A percentile compares a stretch with the other conserved stretches of the same genome.
These are phyloP conservation scores for Daldinia eschscholtzii DNA, from an alignment of 2,329 filamentous ascomycete species.

Conservation along the genomic window DNA sequence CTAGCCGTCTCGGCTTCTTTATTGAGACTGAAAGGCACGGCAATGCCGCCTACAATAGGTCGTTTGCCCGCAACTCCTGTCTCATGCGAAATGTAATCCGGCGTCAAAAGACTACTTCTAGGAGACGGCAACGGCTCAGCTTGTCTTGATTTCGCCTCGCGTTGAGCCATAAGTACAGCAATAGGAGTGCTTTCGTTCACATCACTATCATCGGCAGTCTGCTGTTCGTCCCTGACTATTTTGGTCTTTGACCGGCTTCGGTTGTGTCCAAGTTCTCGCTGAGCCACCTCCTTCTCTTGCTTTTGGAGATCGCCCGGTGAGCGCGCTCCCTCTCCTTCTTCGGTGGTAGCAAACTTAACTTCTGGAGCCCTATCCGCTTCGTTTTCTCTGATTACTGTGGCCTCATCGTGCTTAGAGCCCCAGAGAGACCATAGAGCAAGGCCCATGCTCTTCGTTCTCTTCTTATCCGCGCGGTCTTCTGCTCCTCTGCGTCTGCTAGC, in stretches of 20 bases:
- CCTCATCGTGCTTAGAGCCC: slow-evolving; percentile 90
- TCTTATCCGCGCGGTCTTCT: slow-evolving; percentile 62
- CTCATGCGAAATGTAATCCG: slow-evolving; percentile 58
- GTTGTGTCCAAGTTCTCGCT: slow-evolving; percentile 42
- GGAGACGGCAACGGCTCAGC: slow-evolving; percentile 43
- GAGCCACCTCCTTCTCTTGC: slow-evolving; percentile 52
- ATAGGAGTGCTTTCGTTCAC: slow-evolving; percentile 59
- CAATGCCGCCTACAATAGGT: slow-evolving; percentile 75
- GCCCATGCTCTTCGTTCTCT: slow-evolving; percentile 73
- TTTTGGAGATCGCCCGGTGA: slow-evolving; percentile 57
- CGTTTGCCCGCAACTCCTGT: slow-evolving; percentile 70
- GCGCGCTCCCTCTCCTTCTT: slow-evolving; percentile 60
- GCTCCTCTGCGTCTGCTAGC: slow-evolving; percentile 74
- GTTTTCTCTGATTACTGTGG: slow-evolving; percentile 72
- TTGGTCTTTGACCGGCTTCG: slow-evolving; percentile 60
- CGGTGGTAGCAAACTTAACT: slow-evolving; percentile 53
- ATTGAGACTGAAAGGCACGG: slow-evolving; percentile 78
- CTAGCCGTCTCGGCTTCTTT: slow-evolving; percentile 75
- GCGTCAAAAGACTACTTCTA: slow-evolving; percentile 59
- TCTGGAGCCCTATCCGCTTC: slow-evolving; percentile 60
- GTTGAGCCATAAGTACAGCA: slow-evolving; percentile 58
- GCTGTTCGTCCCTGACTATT: slow-evolving; percentile 65
- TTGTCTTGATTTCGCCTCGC: slow-evolving; percentile 57
- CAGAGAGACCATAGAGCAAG: slow-evolving; percentile 87
- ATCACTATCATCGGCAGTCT: slow-evolving; percentile 52